These are phyloP conservation scores for Chalara sp. DNA, from an alignment of 2,329 filamentous ascomycete species.

Conservation along the genomic window DNA sequence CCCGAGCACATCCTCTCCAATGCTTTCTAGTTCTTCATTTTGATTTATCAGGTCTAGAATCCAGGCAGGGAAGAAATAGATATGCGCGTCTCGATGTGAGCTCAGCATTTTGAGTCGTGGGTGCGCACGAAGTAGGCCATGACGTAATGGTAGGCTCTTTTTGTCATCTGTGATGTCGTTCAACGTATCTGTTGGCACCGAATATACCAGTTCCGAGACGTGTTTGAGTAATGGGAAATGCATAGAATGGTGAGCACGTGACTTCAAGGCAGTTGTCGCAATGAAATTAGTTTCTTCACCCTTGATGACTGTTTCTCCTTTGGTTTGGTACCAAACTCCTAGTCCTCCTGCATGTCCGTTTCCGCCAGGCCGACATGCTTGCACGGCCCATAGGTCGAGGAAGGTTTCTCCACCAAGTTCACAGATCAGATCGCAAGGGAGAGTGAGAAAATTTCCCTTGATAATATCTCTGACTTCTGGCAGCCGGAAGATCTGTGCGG, in stretches of 20 bases:
- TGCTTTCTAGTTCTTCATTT: conserved; percentile 78
- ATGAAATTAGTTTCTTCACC: conserved; percentile 92
- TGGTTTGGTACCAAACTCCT: conserved; percentile 87
- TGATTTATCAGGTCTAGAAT: conserved; percentile 73
- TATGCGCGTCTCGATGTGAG: conserved; percentile 82
- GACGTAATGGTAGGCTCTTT: conserved; percentile 66
- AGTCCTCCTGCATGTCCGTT: conserved; percentile 65
- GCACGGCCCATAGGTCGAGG: conserved; percentile 87
- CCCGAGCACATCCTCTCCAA: conserved; percentile 85
- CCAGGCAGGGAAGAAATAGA: conserved; percentile 93
- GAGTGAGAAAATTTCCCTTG: conserved; percentile 77
- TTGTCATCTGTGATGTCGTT: conserved; percentile 76
- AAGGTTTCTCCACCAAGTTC: conserved; percentile 79
- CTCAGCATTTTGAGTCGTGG: conserved; percentile 74
- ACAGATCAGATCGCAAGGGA: conserved; percentile 91
- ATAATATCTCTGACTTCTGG: conserved; percentile 75
- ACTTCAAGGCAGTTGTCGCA: conserved; percentile 62
- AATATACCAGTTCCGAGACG: conserved; percentile 75
- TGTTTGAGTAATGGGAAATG: conserved; percentile 59
- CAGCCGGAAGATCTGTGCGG: conserved; percentile 79
- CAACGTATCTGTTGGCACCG: conserved; percentile 81
- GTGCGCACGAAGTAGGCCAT: conserved; percentile 68
- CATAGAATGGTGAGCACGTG: conserved; percentile 48
- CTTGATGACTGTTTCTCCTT: conserved; percentile 69
- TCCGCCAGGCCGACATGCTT: conserved; percentile 62